Evolutionary conservation across 163 green algal genomes (phyloP).

Genomic region (Volvox carteri): DNA sequence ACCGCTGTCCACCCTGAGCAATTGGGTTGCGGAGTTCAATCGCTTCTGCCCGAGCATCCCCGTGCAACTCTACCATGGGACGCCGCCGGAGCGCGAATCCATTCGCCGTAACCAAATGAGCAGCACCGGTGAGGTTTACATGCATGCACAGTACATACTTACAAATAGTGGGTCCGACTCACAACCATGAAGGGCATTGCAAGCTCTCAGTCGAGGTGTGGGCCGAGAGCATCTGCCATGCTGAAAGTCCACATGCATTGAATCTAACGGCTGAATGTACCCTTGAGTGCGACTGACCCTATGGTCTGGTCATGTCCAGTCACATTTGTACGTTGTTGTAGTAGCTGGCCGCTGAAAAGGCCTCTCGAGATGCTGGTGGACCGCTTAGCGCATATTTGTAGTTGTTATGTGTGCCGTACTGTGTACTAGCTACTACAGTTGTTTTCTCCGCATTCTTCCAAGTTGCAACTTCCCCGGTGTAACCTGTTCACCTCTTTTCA

Average conservation of each 20-base stretch:
- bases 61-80: constrained; percentile 96
- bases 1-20: constrained; percentile 95
- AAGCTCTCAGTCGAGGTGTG: not conserved
- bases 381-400: not conserved
- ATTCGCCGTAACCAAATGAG: constrained; percentile 75
- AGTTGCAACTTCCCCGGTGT: no score
- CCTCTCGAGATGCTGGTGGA: not conserved
- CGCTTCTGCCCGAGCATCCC: constrained; percentile 90
- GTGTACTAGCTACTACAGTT: not conserved
- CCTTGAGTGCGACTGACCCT: no score
- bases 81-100: constrained; percentile 82
- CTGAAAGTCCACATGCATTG: not conserved
- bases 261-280: no score
- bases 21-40: constrained; percentile 96
- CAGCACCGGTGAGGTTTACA: not conserved
- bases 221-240: not conserved
- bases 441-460: no score
- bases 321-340: no score
- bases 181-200: not conserved
- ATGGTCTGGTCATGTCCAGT: no score
- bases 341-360: not conserved
- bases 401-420: not conserved
- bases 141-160: not conserved
- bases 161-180: not conserved
- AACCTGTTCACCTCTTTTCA: no score